phyloP scores from a whole-genome alignment of 2,329 filamentous ascomycete genomes.

The Phymatotrichopsis omnivora region DNA sequence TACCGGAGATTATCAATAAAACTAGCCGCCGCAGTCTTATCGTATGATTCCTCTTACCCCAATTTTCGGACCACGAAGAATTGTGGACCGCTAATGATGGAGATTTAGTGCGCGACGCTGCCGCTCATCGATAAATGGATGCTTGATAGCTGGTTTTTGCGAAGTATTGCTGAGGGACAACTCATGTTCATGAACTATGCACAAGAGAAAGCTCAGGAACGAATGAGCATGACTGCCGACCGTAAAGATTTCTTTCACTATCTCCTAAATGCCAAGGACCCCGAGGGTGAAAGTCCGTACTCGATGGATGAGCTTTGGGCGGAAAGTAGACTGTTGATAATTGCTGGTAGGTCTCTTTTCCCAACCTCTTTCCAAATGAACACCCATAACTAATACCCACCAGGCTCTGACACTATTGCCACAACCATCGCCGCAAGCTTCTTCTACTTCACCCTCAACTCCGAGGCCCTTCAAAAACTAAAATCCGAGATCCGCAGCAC shows the following conservation, averaged over 20 bases:
- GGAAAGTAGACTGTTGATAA: constrained; percentile 47
- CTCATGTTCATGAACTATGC: too few species aligned
- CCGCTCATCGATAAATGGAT: constrained; percentile 9
- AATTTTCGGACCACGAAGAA: too few species aligned
- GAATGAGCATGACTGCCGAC: constrained; percentile 55
- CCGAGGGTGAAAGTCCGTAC: constrained; percentile 58
- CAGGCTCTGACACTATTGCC: constrained; percentile 55
- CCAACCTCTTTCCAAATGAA: neutral
- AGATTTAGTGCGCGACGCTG: too few species aligned
- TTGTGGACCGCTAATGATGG: neutral
- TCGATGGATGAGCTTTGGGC: constrained; percentile 57
- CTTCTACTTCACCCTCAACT: constrained; percentile 51
- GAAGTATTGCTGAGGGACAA: constrained; percentile 53
- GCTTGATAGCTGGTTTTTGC: too few species aligned
- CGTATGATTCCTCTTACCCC: constrained; percentile 40
- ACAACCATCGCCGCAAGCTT: constrained; percentile 51
- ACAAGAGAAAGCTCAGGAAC: constrained; percentile 42
- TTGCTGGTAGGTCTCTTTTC: constrained; percentile 34
- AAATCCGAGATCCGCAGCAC: constrained; percentile 44
- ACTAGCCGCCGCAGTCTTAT: constrained; percentile 60
- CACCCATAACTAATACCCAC: neutral
- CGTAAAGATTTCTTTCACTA: constrained; percentile 69
- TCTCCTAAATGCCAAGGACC: constrained; percentile 59
- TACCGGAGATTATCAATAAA: constrained; percentile 55
- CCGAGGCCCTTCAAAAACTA: constrained; percentile 40